These are phyloP conservation scores for Talaromyces sp. DNA, from an alignment of 2,329 filamentous ascomycete species.

Conservation along the genomic window DNA sequence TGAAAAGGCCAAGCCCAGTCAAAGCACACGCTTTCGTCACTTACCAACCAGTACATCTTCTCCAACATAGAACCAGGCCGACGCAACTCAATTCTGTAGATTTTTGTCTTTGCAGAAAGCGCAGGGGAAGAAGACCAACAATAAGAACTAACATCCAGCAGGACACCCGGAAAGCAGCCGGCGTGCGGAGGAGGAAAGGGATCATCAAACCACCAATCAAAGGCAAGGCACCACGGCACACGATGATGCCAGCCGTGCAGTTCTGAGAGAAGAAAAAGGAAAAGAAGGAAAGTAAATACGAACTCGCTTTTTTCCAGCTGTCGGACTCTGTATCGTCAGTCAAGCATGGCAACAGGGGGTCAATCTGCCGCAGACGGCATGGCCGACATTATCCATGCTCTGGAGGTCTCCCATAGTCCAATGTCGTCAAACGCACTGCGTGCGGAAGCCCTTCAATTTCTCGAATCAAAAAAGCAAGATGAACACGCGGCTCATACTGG, in stretches of 20 bases:
- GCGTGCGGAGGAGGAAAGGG: background rate
- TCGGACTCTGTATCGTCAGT: background rate
- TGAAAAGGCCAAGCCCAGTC: conserved; percentile 1
- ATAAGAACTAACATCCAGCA: background rate
- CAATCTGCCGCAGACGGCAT: conserved; percentile 37
- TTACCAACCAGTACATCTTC: background rate
- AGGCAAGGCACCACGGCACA: background rate
- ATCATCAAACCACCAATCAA: background rate
- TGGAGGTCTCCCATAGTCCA: conserved; percentile 82
- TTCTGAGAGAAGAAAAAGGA: conserved; percentile 7
- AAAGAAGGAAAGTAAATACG: background rate
- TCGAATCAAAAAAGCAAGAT: conserved; percentile 79
- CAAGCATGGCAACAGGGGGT: conserved; percentile 33
- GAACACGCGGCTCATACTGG: conserved; percentile 79
- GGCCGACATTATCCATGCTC: conserved; percentile 68
- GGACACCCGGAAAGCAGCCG: background rate
- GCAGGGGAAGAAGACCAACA: background rate
- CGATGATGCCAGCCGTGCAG: conserved; percentile 9
- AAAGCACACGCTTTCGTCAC: background rate
- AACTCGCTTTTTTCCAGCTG: background rate
- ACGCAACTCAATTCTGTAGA: background rate
- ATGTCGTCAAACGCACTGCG: conserved; percentile 76
- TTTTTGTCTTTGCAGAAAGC: background rate
- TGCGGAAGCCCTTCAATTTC: conserved; percentile 75
- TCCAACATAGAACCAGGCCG: background rate